Evolutionary conservation across 768 basidiomycete genomes (phyloP), one percentile per base, ranked within the genome.

Genomic region (Tricholoma saponaceum): DNA sequence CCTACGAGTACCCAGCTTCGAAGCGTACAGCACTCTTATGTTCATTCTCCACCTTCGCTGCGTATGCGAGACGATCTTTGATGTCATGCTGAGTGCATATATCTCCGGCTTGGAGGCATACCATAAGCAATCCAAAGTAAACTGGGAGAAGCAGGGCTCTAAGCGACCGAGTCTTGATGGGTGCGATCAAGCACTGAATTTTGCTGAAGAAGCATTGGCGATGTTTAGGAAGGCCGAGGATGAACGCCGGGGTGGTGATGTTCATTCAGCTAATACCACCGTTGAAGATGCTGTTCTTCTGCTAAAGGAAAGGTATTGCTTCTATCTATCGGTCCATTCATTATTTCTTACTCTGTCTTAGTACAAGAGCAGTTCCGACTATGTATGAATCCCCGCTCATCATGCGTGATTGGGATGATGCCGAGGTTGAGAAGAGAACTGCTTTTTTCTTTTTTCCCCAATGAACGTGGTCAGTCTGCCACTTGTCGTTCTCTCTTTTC

Each of bases 391-490:
- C 58, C 7, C 13, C 43, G 10, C 55, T 52, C 43, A 59, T 62
- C 51, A 57, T 60, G 55, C 56, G 13, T 13, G 43, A 20, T 25
- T 62, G 61, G 60, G 57, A 61, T 51, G 60, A 62, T 43, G 28
- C 32, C 12, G 35, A 60, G 39, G 52, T 52, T 61, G 50, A 37
- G 50, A 57, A 54, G 53, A n/a, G 62, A 49, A 58, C 13, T 26
- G 44, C 12, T 26, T 26, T 6, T 47, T 26, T 47, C 13, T 47
- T 23, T 47, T 26, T 47, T 23, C 4, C 22, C 16, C 22, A 23
- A 26, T 47, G 44, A 46, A 26, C 37, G n/a, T n/a, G 41, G 41
- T 43, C 41, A 22, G 41, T 43, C 41, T 20, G 20, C 41, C 14
- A 43, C 37, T 39, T 39, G 33, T 35, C 33, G n/a, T 39, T n/a